Conservation (phyloP, 1,284 basidiomycete genomes). For the Cryptococcus wingfieldii region DNA sequence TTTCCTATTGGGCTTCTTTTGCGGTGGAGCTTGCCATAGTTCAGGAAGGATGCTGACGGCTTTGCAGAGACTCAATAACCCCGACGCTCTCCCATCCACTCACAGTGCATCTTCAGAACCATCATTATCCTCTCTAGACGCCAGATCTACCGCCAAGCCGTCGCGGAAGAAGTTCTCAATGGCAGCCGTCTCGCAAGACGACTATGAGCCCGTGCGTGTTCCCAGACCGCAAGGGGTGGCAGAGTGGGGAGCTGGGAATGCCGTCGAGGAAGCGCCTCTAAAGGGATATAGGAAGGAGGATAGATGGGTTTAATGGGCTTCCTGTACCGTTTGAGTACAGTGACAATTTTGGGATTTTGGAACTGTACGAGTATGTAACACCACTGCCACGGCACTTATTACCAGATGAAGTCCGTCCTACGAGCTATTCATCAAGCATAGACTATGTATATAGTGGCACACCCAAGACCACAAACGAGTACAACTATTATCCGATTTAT, state of each 20-base stretch:
- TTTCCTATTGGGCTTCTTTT: background rate
- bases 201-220: conserved; percentile 86
- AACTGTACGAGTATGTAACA: no score
- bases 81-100: background rate
- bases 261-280: conserved; percentile 37
- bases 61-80: conserved; percentile 26
- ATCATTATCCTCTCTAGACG: conserved; percentile 4
- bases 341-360: no score
- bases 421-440: no score
- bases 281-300: conserved; percentile 41
- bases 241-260: conserved; percentile 80
- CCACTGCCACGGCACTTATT: no score
- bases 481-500: no score
- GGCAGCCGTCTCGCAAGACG: conserved; percentile 50
- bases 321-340: background rate
- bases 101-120: no score
- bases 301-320: conserved; percentile 36
- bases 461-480: no score
- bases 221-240: conserved; percentile 73
- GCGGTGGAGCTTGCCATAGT: background rate
- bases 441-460: no score
- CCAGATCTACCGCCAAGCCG: background rate
- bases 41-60: background rate
- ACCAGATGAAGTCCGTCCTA: no score
- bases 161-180: conserved; percentile 29